Conservation (phyloP, 2,329 filamentous ascomycete genomes). For the Ophiostoma sp. region DNA sequence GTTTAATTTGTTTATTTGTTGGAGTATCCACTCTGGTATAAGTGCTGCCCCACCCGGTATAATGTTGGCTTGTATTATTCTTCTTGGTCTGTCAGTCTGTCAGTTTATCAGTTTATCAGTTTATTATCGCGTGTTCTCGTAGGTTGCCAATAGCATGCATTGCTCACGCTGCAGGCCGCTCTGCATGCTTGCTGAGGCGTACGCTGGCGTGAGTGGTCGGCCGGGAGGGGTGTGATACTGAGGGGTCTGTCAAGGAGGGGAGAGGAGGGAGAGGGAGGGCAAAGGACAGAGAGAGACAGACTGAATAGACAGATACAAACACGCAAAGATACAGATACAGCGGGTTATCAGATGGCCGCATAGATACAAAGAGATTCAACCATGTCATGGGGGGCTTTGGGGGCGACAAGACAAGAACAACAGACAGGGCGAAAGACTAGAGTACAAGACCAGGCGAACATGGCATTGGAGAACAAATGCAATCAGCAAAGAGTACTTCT, state of each 20-base stretch:
- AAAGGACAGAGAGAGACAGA: not conserved
- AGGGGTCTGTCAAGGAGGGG: not conserved
- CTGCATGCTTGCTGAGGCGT: not conserved
- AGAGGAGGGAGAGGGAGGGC: not conserved
- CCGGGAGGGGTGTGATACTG: not conserved
- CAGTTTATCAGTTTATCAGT: no score
- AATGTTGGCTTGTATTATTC: not conserved
- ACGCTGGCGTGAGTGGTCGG: not conserved
- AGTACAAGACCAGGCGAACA: no score
- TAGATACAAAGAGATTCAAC: no score
- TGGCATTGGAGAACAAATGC: no score
- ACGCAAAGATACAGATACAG: not conserved
- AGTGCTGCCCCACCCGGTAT: not conserved
- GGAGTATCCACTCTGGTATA: not conserved
- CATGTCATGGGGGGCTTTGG: no score
- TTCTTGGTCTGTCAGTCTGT: not conserved
- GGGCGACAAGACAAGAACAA: no score
- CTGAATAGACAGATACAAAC: no score
- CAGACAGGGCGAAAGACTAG: no score
- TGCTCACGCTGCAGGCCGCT: not conserved
- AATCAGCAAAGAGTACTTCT: no score
- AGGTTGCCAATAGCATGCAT: no score
- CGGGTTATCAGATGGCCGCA: no score
- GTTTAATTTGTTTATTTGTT: not conserved
- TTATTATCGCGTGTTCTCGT: no score